Conservation (phyloP, 1,284 basidiomycete genomes). For the Veloboletus limbatus region DNA sequence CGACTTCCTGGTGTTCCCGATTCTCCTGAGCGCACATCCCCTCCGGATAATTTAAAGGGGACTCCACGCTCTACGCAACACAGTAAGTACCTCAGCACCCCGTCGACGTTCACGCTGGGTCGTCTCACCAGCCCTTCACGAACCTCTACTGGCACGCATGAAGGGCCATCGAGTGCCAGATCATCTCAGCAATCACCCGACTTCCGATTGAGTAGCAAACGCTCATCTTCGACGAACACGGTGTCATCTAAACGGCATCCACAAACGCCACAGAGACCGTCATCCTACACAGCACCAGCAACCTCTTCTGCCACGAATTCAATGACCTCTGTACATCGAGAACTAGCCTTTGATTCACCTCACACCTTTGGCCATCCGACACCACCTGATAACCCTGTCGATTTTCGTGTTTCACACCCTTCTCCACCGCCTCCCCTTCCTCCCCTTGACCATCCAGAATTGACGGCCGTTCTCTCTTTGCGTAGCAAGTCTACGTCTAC, state of each 20-base stretch:
- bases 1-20: constrained; percentile 13
- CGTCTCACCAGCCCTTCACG: constrained; percentile 17
- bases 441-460: constrained; percentile 50
- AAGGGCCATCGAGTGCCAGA: constrained; percentile 14
- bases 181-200: constrained; percentile 21
- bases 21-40: constrained; percentile 15
- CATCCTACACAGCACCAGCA: constrained; percentile 18
- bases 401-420: constrained; percentile 21
- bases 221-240: constrained; percentile 29
- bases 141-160: constrained; percentile 4
- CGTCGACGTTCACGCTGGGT: constrained; percentile 23
- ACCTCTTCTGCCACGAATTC: constrained; percentile 19
- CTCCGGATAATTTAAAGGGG: constrained; percentile 11
- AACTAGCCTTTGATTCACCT: constrained; percentile 32
- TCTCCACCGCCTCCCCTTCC: constrained; percentile 47
- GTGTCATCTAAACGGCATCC: constrained; percentile 28
- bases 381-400: constrained; percentile 26
- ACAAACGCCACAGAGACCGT: constrained; percentile 27
- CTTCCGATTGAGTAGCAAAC: constrained; percentile 15
- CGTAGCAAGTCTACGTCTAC: constrained; percentile 12
- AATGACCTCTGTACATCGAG: constrained; percentile 23
- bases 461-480: constrained; percentile 28
- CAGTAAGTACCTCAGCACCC: constrained; percentile 12
- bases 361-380: constrained; percentile 41
- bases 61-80: constrained; percentile 16